Evolutionary conservation across 23 red algal species (phyloP).

Genomic region (Cyanidium caldarium): DNA sequence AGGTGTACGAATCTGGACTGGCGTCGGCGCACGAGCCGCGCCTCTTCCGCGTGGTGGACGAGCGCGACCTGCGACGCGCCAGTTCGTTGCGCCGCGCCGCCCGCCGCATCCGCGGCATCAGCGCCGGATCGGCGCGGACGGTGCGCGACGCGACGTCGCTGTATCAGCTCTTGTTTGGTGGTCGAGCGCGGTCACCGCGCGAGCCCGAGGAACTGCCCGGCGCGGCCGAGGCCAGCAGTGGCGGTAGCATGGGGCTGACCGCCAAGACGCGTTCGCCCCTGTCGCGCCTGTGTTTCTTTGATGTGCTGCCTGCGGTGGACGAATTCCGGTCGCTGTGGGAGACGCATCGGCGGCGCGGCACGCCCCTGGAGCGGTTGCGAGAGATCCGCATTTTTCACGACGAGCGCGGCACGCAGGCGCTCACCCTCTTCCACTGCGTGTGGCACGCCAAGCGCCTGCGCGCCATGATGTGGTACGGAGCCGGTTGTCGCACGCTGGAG

Average conservation of each 20-base stretch:
- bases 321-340: not conserved
- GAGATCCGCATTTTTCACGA: not conserved
- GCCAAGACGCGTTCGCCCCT: not conserved
- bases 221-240: not conserved
- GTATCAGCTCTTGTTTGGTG: not conserved
- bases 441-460: not conserved
- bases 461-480: not conserved
- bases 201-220: not conserved
- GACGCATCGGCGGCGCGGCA: not conserved
- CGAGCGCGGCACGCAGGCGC: not conserved
- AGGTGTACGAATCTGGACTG: not conserved
- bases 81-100: not conserved
- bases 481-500: not conserved
- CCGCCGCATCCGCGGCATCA: not conserved
- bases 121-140: not conserved
- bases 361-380: not conserved
- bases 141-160: not conserved
- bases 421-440: not conserved
- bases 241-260: not conserved
- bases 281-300: not conserved
- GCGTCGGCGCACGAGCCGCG: not conserved
- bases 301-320: constrained; percentile 3
- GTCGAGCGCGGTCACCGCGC: not conserved
- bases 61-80: not conserved
- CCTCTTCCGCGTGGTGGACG: not conserved